Base-by-base conservation (phyloP, 2,329 filamentous ascomycete species). In the Ceratocystis variospora region DNA sequence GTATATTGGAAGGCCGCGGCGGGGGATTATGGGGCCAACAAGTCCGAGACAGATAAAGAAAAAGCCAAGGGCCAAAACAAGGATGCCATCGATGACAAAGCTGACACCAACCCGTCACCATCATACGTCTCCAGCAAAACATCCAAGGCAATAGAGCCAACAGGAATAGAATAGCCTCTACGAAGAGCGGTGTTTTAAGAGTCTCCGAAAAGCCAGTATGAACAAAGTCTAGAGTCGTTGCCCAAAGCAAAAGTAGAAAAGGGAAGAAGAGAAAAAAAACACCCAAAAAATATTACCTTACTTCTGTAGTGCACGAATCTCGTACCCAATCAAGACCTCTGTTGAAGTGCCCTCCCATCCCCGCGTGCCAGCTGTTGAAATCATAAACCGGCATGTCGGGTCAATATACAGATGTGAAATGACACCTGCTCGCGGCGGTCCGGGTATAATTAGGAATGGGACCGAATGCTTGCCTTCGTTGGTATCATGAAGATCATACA, bases 371-470 rank as follows among this genome's bases (percentile, higher is more conserved):
- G 90, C 92, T 0, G 90, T 89, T 1, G 89, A 93, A 44, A 99
- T 83, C 87, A 99, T 93, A 73, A 92, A 97, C 19, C 86, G 82
- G 73, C 90, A 93, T 0, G 90, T 89, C 3, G 89, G 89, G 74
- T 99, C 94, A 61, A 96, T 80, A 72, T 93, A 94, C 8, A 97
- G 77, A 68, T 88, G 86, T 0, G 88, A 90, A 53, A 96, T 93
- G 53, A 96, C 90, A 57, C 93, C 93, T 0, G 92, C 92, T 17
- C 90, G 75, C 0, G 84, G 84, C 0, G 84, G 94, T 0, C 94
- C 94, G 0, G 94, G 94, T 28, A 99, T 87, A 70, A 99, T 96
- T n/a, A 96, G 81, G 75, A 97, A 99, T 0, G 94, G 94, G 0
- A 96, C 90, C 0, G 89, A 89, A 73, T 90, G 87, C 72, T 87